phyloP scores from a whole-genome alignment of 371 early-diverging fungal genomes.

The Haplosporangium sp. region DNA sequence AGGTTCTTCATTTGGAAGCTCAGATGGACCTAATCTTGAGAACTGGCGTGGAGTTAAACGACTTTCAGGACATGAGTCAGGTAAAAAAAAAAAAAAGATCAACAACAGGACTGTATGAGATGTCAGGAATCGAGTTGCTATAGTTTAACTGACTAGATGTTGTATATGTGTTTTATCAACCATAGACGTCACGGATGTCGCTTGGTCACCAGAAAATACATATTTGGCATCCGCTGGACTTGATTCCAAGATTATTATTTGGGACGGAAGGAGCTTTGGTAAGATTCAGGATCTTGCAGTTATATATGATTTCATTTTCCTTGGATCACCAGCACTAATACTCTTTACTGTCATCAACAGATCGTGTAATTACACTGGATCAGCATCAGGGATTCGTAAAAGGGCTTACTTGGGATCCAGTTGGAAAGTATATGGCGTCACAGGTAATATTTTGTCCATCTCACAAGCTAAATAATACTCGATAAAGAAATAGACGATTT shows the following conservation, averaged over 20 bases:
- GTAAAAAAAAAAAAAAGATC: constrained; percentile 46
- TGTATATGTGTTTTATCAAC: background rate
- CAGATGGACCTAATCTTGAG: constrained; percentile 73
- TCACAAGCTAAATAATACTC: background rate
- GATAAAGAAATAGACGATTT: no score
- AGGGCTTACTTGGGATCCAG: constrained; percentile 97
- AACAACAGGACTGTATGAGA: background rate
- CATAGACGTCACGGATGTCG: constrained; percentile 90
- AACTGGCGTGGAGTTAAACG: constrained; percentile 83
- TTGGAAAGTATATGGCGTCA: constrained; percentile 91
- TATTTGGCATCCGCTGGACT: constrained; percentile 94
- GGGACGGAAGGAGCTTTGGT: constrained; percentile 89
- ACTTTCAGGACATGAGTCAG: constrained; percentile 94
- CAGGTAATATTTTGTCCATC: constrained; percentile 68
- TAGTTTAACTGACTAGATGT: background rate
- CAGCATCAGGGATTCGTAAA: constrained; percentile 93
- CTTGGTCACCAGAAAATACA: constrained; percentile 92
- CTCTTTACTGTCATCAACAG: constrained; percentile 44
- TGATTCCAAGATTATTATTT: constrained; percentile 87
- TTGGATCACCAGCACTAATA: background rate
- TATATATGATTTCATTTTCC: no score
- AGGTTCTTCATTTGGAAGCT: constrained; percentile 67
- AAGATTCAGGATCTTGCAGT: constrained; percentile 5
- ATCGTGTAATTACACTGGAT: constrained; percentile 72
- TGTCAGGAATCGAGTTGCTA: background rate